Percentiles rank a stretch among this genome's conserved stretches.
These are phyloP conservation scores for Alnus glutinosa DNA, from an alignment of 306 rosid genomes.

Conservation along the genomic window DNA sequence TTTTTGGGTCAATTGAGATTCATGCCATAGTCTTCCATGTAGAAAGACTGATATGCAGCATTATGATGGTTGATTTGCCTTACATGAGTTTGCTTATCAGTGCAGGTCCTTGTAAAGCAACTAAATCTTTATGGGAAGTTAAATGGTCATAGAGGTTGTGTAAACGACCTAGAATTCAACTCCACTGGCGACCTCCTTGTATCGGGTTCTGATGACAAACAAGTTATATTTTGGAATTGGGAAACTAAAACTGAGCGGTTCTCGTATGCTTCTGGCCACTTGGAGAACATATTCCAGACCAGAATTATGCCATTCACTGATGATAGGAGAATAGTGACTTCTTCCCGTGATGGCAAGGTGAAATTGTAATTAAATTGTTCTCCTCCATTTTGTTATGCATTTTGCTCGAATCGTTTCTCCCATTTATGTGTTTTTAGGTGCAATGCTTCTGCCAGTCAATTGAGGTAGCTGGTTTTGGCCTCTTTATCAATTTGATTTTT, in stretches of 20 bases:
- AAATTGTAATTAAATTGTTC: background rate
- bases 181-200: conserved; percentile 56
- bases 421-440: background rate
- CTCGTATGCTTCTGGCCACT: conserved; percentile 52
- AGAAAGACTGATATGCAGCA: too few relatives aligned
- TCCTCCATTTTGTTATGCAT: background rate
- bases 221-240: conserved; percentile 59
- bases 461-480: background rate
- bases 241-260: conserved; percentile 36
- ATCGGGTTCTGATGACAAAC: conserved; percentile 56
- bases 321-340: conserved; percentile 51
- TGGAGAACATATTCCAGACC: conserved; percentile 44
- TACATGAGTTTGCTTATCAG: conserved; percentile 15
- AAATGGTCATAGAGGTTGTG: conserved; percentile 53
- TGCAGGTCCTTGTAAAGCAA: conserved; percentile 48
- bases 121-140: conserved; percentile 47
- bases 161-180: conserved; percentile 56
- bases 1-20: too few relatives aligned
- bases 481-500: background rate
- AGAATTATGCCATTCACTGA: conserved; percentile 51
- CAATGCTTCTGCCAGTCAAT: background rate
- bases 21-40: too few relatives aligned
- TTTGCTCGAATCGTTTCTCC: background rate
- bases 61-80: conserved; percentile 11
- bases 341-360: conserved; percentile 64